These are phyloP conservation scores for Scenedesmus sp. DNA, from an alignment of 163 green algal species.

Conservation along the genomic window DNA sequence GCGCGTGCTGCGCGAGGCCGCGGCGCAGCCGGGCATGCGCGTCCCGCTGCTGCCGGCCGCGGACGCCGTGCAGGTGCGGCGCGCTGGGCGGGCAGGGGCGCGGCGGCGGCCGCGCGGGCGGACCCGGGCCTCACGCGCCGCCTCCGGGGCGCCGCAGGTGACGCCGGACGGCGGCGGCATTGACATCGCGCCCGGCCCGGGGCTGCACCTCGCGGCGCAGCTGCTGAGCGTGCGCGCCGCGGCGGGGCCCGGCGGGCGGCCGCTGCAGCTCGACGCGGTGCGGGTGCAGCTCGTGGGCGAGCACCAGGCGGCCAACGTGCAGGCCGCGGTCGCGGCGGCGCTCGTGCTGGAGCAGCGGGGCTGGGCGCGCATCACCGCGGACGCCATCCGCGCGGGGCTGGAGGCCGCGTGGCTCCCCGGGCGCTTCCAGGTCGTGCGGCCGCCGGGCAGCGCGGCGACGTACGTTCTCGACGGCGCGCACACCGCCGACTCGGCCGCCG, in stretches of 20 bases:
- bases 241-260: neutral
- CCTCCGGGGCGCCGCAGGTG: neutral
- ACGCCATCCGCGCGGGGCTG: constrained; percentile 59
- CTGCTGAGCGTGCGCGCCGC: neutral
- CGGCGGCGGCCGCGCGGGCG: no score
- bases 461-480: constrained; percentile 91
- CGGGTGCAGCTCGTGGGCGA: constrained; percentile 67
- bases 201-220: neutral
- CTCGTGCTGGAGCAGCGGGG: constrained; percentile 50
- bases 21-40: neutral
- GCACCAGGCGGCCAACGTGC: constrained; percentile 80
- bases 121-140: no score
- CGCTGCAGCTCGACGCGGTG: constrained; percentile 21
- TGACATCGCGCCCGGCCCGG: neutral
- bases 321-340: constrained; percentile 67
- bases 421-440: constrained; percentile 67
- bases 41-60: constrained; percentile 11
- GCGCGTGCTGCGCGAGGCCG: constrained; percentile 3
- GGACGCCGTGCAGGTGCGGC: constrained; percentile 23
- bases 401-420: constrained; percentile 64
- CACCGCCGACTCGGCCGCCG: constrained; percentile 73
- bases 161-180: neutral
- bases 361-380: constrained; percentile 49
- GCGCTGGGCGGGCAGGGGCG: no score
- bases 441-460: neutral